Base-by-base conservation (phyloP, 345 rosid genomes). In the Eucalyptus regnans region DNA sequence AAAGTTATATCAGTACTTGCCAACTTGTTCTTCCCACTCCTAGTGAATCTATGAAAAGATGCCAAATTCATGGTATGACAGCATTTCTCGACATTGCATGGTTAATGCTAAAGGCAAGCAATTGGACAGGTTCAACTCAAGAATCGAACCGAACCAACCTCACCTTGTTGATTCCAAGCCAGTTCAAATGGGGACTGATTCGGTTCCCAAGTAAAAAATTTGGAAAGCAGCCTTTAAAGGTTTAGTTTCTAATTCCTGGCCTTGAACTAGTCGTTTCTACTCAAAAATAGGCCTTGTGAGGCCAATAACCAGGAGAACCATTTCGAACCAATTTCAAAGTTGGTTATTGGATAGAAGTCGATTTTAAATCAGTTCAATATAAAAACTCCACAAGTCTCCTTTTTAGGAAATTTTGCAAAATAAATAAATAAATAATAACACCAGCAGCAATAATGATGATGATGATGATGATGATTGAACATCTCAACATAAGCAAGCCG, bases 301-400 rank as follows among this genome's bases (percentile, higher is more conserved):
- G n/a, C n/a, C 14, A 25, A 27, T 25, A 25, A 6, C n/a, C 29
- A 0, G 14, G 27, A 58, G 3, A 58, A 58, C n/a, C 0, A 27
- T 58, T 58, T 58, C 29, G 3, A 58, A 58, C 0, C 12, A 12
- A 10, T 0, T 23, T 58, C 64, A 58, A 25, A 58, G 64, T 10
- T 11, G 29, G 7, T 54, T 54, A 20, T 20, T 15, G 9, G 13
- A 27, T 10, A 58, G 12, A 58, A 25, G 12, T 25, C 29, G 0
- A n/a, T 8, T 8, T 58, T 58, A 58, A 58, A 58, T 5, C 6
- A 2, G n/a, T 58, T 58, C 64, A 58, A 25, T 23, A 58, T 5
- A 11, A 50, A 58, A 25, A 58, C n/a, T 23, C 64, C 23, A 4
- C n/a, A 58, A 58, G 29, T 58, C 64, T 58, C 18, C 13, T 29